Base-by-base conservation (phyloP, 352 stramenopile genomes). In the Phytophthora europaea region DNA sequence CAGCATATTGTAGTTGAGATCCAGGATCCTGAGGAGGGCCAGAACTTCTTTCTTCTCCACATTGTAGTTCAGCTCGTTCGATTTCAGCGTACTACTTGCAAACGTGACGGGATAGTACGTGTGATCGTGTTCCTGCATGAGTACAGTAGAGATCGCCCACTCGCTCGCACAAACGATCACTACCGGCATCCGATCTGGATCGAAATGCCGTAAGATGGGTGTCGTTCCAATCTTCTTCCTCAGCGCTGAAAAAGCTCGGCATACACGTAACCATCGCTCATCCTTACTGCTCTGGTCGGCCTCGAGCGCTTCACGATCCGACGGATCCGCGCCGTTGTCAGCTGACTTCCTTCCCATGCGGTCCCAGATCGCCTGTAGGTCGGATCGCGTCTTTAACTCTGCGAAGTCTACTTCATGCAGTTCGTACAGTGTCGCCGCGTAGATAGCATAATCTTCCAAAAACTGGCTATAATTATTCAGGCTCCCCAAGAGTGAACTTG, bases 151-250 rank as follows among this genome's bases (percentile, higher is more conserved):
- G 7, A 79, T 48, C 1, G 61, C 59, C 43, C 67, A 79, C 4
- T 72, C 47, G 31, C 66, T 68, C 2, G 58, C 55, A 36, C 72
- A 78, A 1, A 73, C 34, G 0, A 79, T 57, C 1, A 75, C 34
- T 4, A 66, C 54, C 2, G 61, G 22, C 26, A 43, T 3, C 23
- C 34, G 56, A 0, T 43, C 15, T 0, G 36, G 43, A 38, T 79
- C 72, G 26, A 71, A 70, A 5, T 43, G 34, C 6, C 34, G 34
- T 2, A 43, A 9, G 10, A 47, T 79, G 72, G 67, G 67, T 0
- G 67, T 36, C 2, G 61, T 13, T 0, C 38, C 28, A 16, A 73
- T 31, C 38, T 73, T 73, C 9, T 4, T 5, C 45, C 71, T 75
- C n/a, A 73, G 47, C 0, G 5, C 2, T 3, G 7, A 8, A 40